A percentile compares a stretch with the other conserved stretches of the same genome.
phyloP scores from a whole-genome alignment of 768 basidiomycete genomes.

The Kwoniella dejecticola region DNA sequence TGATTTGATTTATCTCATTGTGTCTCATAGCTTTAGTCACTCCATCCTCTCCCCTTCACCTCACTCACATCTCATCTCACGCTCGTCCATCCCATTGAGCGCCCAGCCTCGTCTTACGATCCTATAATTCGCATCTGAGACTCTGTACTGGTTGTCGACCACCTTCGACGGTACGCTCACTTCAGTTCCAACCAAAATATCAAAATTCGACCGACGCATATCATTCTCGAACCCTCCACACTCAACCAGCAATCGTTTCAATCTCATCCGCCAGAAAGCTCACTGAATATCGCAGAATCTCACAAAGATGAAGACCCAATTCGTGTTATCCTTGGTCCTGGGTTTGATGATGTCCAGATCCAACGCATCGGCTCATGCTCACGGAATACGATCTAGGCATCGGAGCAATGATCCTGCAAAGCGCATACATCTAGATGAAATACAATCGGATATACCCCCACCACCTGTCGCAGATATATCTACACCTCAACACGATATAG shows the following conservation, averaged over 20 bases:
- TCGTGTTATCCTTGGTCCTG: conserved; percentile 9
- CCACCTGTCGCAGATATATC: neutral
- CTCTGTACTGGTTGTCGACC: conserved; percentile 11
- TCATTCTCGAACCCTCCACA: neutral
- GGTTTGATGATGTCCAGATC: neutral
- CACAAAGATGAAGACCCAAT: conserved; percentile 5
- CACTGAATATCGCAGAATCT: neutral
- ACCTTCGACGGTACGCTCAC: conserved; percentile 16
- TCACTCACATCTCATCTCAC: too few relatives aligned
- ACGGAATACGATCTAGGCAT: conserved; percentile 8
- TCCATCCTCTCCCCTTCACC: too few relatives aligned
- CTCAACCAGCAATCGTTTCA: neutral
- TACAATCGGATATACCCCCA: neutral
- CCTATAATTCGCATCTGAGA: too few relatives aligned
- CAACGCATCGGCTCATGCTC: neutral
- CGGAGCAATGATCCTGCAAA: conserved; percentile 8
- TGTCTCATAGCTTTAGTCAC: too few relatives aligned
- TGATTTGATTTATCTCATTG: too few relatives aligned
- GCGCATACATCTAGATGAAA: neutral
- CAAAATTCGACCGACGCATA: neutral
- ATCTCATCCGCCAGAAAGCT: neutral
- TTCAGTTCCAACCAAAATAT: neutral
- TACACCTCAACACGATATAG: neutral
- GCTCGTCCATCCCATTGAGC: too few relatives aligned
- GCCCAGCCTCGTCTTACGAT: too few relatives aligned